Evolutionary conservation across 441 rosid species (phyloP).

Genomic region (Gossypium trilobum): DNA sequence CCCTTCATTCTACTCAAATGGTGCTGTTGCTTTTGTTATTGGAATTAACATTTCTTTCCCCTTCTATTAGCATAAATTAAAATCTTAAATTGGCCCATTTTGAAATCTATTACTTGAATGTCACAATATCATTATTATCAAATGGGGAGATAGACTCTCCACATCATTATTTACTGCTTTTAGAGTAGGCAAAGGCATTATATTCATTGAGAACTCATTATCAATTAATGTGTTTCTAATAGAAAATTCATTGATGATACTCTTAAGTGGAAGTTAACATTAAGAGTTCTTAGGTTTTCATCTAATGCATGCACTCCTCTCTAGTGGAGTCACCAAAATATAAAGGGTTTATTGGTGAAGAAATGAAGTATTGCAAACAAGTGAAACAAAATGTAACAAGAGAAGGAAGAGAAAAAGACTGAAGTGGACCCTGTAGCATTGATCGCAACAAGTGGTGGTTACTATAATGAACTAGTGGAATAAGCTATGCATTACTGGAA

Average conservation of each 20-base stretch:
- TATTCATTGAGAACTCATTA: no score
- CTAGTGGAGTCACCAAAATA: neutral
- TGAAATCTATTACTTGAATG: neutral
- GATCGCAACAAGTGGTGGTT: no score
- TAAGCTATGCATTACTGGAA: no score
- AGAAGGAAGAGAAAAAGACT: neutral
- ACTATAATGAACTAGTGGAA: no score
- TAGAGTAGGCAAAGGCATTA: neutral
- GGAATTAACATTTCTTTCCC: neutral
- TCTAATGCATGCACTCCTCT: neutral
- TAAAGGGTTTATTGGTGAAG: neutral
- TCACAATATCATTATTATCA: neutral
- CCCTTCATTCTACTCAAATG: neutral
- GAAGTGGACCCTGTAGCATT: neutral
- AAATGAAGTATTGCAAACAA: neutral
- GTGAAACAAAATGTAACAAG: neutral
- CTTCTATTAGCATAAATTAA: neutral
- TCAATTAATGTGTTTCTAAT: no score
- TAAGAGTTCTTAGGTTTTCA: neutral
- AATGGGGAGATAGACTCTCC: neutral
- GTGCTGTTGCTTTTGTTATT: neutral
- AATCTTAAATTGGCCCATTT: no score
- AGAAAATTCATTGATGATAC: neutral
- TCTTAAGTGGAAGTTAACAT: neutral
- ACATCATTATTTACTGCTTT: neutral